Evolutionary conservation across 306 rosid species (phyloP), one percentile per base, ranked within the genome.

Genomic region (Cercis canadensis): DNA sequence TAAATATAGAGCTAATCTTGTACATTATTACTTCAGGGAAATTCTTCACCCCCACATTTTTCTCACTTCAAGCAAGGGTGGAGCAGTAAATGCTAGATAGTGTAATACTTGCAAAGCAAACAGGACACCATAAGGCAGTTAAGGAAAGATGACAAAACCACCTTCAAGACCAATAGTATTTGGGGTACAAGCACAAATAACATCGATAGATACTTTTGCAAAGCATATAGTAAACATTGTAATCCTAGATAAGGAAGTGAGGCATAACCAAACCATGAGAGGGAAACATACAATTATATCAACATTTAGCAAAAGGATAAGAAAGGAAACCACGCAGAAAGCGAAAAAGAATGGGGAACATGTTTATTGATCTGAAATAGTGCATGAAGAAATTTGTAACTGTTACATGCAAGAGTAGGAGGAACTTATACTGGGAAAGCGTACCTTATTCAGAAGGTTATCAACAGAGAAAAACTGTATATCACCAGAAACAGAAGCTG

Each of bases 381-480:
- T 17, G 21, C n/a, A 52, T 0, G 11, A 33, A 12, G 17, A 50
- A 58, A 71, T 31, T 5, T 34, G n/a, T n/a, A n/a, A n/a, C n/a
- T n/a, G n/a, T n/a, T n/a, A n/a, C n/a, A n/a, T 36, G 6, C 5
- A 55, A 19, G 17, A 5, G 12, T 2, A 1, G 41, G n/a, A 15
- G 41, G 31, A 34, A 32, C 6, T 5, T 18, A 51, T 7, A 7
- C 41, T 4, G 31, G 50, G 9, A 13, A 49, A 52, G 36, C 70
- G 17, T 57, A 90, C 98, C 96, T 84, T 79, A 17, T 73, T 62
- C 54, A 84, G 75, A 75, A 88, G 80, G 60, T 62, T 82, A 13
- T 56, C 47, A 2, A 90, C 86, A 0, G 81, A 69, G 83, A 80
- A 93, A 76, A 93, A 78, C 60, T 31, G 67, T 64, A 90, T 68